Conservation (phyloP, 352 stramenopile species). For the Phytophthora pistaciae region DNA sequence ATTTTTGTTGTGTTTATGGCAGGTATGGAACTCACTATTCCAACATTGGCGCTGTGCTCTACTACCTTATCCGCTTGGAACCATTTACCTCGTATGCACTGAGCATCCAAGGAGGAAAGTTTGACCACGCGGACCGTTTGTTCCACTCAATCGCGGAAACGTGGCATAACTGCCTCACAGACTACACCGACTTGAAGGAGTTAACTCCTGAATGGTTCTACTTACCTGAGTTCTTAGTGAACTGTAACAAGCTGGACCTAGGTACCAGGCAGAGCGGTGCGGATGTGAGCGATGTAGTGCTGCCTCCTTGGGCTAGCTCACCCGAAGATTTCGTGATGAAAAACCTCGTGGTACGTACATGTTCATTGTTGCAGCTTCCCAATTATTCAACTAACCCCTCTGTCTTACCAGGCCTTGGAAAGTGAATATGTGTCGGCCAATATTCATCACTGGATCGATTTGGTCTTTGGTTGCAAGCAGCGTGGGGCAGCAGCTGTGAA, state of each 20-base stretch:
- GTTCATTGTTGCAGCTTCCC: neutral
- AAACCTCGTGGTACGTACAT: slow-evolving; percentile 72
- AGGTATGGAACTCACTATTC: slow-evolving; percentile 93
- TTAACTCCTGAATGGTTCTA: slow-evolving; percentile 97
- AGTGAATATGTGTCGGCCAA: slow-evolving; percentile 87
- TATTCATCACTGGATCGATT: slow-evolving; percentile 92
- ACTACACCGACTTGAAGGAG: slow-evolving; percentile 95
- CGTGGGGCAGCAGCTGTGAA: slow-evolving; percentile 86
- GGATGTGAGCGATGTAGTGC: slow-evolving; percentile 93
- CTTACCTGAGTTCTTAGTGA: slow-evolving; percentile 90
- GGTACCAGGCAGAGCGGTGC: slow-evolving; percentile 85
- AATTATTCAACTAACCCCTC: slow-evolving; percentile 1
- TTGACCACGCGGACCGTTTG: slow-evolving; percentile 94
- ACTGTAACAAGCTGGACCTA: slow-evolving; percentile 88
- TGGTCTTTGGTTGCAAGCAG: slow-evolving; percentile 84
- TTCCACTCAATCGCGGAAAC: slow-evolving; percentile 93
- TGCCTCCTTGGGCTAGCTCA: slow-evolving; percentile 91
- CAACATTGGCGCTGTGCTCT: slow-evolving; percentile 96
- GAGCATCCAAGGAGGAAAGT: slow-evolving; percentile 96
- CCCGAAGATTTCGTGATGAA: slow-evolving; percentile 89
- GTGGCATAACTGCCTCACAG: slow-evolving; percentile 89
- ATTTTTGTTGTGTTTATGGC: slow-evolving; percentile 14
- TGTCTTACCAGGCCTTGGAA: slow-evolving; percentile 68
- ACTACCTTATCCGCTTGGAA: slow-evolving; percentile 99
- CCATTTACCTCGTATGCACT: slow-evolving; percentile 97